These are phyloP conservation scores for Phytophthora nicotianae DNA, from an alignment of 352 stramenopile species.

Conservation along the genomic window DNA sequence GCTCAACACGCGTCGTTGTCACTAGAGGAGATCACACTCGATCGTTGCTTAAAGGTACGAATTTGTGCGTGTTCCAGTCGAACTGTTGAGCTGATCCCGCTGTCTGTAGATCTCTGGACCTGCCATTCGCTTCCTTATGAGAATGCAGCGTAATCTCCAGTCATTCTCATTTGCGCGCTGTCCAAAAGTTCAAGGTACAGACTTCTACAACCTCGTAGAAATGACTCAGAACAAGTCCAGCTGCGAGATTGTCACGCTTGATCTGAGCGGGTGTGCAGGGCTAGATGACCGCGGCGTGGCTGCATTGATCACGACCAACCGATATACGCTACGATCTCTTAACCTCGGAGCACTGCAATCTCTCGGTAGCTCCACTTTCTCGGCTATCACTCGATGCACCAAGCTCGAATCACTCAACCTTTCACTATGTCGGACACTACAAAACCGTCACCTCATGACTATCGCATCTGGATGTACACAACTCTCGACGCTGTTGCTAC, in stretches of 20 bases:
- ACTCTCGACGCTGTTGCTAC: slow-evolving; percentile 56
- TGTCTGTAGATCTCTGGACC: slow-evolving; percentile 58
- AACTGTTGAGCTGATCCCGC: slow-evolving; percentile 1
- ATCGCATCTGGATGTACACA: slow-evolving; percentile 51
- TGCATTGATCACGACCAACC: slow-evolving; percentile 57
- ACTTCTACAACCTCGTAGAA: slow-evolving; percentile 45
- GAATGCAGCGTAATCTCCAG: slow-evolving; percentile 50
- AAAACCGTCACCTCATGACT: slow-evolving; percentile 52
- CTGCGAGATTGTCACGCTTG: slow-evolving; percentile 40
- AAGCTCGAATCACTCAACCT: slow-evolving; percentile 71
- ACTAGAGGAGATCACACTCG: slow-evolving; percentile 44
- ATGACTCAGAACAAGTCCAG: slow-evolving; percentile 8
- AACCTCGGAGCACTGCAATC: slow-evolving; percentile 65
- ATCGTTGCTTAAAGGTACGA: slow-evolving; percentile 71
- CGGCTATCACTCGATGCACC: slow-evolving; percentile 55
- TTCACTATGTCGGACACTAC: slow-evolving; percentile 73
- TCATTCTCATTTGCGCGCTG: slow-evolving; percentile 69
- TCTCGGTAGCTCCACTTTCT: slow-evolving; percentile 61
- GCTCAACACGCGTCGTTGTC: slow-evolving; percentile 45
- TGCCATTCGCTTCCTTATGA: slow-evolving; percentile 61
- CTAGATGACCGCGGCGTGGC: slow-evolving; percentile 56
- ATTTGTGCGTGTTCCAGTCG: not conserved
- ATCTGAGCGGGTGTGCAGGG: slow-evolving; percentile 59
- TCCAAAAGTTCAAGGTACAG: slow-evolving; percentile 54
- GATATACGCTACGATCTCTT: slow-evolving; percentile 52